These are phyloP conservation scores for Chamaecyparis obtusa DNA, from an alignment of 75 land plant species.

Conservation along the genomic window DNA sequence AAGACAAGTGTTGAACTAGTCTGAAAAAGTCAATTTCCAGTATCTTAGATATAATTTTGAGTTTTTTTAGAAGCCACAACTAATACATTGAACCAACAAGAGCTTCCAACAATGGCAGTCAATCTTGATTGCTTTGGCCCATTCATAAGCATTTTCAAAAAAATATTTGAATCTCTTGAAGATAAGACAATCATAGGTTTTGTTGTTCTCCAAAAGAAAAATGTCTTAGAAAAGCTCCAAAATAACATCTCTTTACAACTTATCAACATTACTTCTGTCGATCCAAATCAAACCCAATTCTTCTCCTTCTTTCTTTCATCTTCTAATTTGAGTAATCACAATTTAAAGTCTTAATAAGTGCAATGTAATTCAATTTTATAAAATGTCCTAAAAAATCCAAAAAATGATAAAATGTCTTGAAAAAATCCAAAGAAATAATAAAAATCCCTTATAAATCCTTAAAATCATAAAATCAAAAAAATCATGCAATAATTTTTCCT, in stretches of 20 bases:
- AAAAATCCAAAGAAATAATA: too few relatives aligned
- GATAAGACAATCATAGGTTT: background rate
- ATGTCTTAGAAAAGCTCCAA: background rate
- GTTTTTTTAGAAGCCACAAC: too few relatives aligned
- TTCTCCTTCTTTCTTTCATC: background rate
- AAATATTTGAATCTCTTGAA: background rate
- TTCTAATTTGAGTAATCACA: background rate
- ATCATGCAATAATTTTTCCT: too few relatives aligned
- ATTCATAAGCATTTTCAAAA: background rate
- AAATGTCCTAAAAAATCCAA: too few relatives aligned
- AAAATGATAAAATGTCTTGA: too few relatives aligned
- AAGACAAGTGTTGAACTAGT: too few relatives aligned
- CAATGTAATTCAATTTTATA: background rate
- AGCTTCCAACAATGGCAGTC: too few relatives aligned
- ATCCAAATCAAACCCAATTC: background rate
- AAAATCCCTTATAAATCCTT: too few relatives aligned
- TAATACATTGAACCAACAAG: too few relatives aligned
- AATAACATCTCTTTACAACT: background rate
- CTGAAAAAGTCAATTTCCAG: too few relatives aligned
- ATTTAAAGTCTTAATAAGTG: background rate
- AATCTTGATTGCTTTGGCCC: background rate
- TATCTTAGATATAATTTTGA: too few relatives aligned
- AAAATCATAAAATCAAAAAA: too few relatives aligned
- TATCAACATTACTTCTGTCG: background rate
- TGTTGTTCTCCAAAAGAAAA: background rate